These are phyloP conservation scores for Penicillium odoratum DNA, from an alignment of 495 filamentous ascomycete species.

Conservation along the genomic window DNA sequence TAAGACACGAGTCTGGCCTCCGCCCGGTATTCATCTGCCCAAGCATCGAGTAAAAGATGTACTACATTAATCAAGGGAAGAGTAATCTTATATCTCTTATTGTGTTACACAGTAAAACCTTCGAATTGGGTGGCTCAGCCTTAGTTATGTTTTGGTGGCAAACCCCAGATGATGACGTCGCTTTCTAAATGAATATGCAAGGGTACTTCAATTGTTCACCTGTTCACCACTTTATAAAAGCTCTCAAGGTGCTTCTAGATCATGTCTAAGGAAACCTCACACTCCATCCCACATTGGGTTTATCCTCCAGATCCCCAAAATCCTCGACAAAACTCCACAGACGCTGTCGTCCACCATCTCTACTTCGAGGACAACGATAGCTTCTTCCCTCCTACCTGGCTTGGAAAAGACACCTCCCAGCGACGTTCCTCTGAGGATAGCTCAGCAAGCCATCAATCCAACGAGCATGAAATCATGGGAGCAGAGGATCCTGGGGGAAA, in stretches of 20 bases:
- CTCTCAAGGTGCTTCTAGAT: not conserved
- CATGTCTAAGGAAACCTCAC: not conserved
- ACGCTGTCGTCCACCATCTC: conserved; percentile 35
- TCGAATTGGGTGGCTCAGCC: too few species aligned
- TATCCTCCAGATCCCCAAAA: conserved; percentile 2
- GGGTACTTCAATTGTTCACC: too few species aligned
- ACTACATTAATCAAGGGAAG: too few species aligned
- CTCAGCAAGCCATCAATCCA: conserved; percentile 5
- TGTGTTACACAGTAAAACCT: too few species aligned
- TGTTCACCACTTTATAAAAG: too few species aligned
- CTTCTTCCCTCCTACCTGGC: conserved; percentile 42
- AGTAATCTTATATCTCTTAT: too few species aligned
- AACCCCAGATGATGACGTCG: not conserved
- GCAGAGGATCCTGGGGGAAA: too few species aligned
- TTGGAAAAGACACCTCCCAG: conserved; percentile 25
- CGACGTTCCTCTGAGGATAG: conserved; percentile 21
- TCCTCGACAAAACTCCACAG: conserved; percentile 9
- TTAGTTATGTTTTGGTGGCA: not conserved
- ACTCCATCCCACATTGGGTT: not conserved
- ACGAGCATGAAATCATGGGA: not conserved
- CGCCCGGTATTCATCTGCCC: too few species aligned
- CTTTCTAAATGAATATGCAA: too few species aligned
- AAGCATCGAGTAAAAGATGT: too few species aligned
- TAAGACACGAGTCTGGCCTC: too few species aligned
- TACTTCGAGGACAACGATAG: conserved; percentile 45